Evolutionary conservation across 2,329 filamentous ascomycete genomes (phyloP), one percentile per base, ranked within the genome.

Genomic region (Paraconiothyrium sp.): DNA sequence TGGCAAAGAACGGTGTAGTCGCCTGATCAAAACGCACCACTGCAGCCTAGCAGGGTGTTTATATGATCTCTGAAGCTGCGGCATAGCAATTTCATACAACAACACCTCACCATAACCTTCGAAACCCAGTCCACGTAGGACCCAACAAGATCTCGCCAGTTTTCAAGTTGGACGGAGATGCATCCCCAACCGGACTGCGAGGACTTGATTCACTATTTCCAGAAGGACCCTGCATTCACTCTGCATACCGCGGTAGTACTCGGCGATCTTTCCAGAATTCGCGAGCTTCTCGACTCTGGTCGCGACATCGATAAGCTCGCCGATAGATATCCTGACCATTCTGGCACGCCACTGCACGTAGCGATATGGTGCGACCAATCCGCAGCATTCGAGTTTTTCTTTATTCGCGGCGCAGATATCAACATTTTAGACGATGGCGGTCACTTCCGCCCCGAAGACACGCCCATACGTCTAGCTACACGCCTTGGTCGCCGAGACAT

Each of bases 281-380:
- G 20, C 20, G 20, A 20, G 20, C 20, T 20, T 20, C 20, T 20
- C 20, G 20, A 20, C 20, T 20, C 20, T 20, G 20, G 20, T 20
- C 20, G 20, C 20, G 20, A 20, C 20, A 20, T 20, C 20, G 20
- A 20, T 20, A 20, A 20, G 20, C 37, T 5, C 20, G 41, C 7
- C 3, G 14, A 41, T 41, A 41, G 37, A 41, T 14, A 20, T 20
- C 20, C 20, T 20, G n/a, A 43, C 6, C 14, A 22, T 8, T 48
- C 6, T 6, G 46, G 24, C 20, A 39, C 35, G 16, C 35, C 35
- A 39, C 35, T 52, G 27, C 51, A 54, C 22, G 20, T 54, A 10
- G 37, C 51, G 14, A 44, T 44, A 44, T 46, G 22, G 39, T 34
- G 51, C 51, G 46, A 54, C 39, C 51, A 54, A 16, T 10, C 20